These are phyloP conservation scores for Fomitopsis schrenkii DNA, from an alignment of 1,284 basidiomycete genomes.

Conservation along the genomic window DNA sequence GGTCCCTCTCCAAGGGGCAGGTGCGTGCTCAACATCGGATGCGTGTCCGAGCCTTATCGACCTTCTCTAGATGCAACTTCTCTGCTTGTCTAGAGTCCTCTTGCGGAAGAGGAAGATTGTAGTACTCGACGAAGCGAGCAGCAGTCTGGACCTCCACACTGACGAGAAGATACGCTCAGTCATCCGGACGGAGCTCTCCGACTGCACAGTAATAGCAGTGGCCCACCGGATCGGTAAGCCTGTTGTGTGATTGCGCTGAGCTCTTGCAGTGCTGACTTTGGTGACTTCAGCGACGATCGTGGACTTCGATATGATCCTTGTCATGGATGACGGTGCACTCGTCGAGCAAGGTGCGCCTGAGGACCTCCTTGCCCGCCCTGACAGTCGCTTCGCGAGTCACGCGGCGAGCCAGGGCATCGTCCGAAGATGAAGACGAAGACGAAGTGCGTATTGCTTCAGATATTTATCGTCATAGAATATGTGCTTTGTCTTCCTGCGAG, in stretches of 20 bases:
- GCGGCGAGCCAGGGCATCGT: not conserved
- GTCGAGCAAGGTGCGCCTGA: not conserved
- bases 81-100: not conserved
- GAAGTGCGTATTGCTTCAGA: too few species aligned
- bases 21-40: not conserved
- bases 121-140: not conserved
- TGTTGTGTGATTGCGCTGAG: too few species aligned
- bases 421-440: not conserved
- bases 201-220: not conserved
- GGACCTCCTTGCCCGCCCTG: not conserved
- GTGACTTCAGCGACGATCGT: not conserved
- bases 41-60: not conserved
- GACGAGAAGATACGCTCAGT: not conserved
- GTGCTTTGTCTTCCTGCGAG: too few species aligned
- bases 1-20: not conserved
- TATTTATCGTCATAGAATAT: too few species aligned
- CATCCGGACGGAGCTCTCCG: not conserved
- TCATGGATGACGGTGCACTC: not conserved
- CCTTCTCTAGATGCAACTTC: not conserved
- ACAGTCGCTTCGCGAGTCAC: not conserved
- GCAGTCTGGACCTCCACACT: not conserved
- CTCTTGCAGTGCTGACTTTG: too few species aligned
- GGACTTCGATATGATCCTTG: not conserved
- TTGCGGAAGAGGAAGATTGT: not conserved
- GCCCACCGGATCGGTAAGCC: not conserved